These are phyloP conservation scores for Yamagishiella unicocca DNA, from an alignment of 139 green algal species.

Conservation along the genomic window DNA sequence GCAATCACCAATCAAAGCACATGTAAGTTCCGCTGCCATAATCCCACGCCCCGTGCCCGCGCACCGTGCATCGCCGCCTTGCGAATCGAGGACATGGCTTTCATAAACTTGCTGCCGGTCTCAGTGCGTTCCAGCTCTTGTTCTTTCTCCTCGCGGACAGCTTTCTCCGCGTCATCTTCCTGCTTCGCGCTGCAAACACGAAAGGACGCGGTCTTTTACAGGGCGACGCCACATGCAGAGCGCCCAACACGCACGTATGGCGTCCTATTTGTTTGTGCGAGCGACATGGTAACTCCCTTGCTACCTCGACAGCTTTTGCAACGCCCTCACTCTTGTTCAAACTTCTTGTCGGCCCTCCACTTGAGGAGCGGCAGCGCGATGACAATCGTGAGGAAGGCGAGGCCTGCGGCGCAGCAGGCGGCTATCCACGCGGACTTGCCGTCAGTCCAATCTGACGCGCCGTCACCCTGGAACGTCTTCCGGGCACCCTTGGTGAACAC, in stretches of 20 bases:
- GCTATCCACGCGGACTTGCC: constrained; percentile 64
- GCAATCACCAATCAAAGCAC: too few relatives aligned
- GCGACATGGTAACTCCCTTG: too few relatives aligned
- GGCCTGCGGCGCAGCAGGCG: constrained; percentile 48
- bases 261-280: too few relatives aligned
- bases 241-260: too few relatives aligned
- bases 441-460: constrained; percentile 13
- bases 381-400: constrained; percentile 29
- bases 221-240: too few relatives aligned
- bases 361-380: constrained; percentile 56
- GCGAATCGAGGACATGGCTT: constrained; percentile 22
- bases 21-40: too few relatives aligned
- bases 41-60: too few relatives aligned
- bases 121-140: neutral
- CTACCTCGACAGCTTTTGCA: neutral
- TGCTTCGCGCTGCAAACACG: too few relatives aligned
- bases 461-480: constrained; percentile 42
- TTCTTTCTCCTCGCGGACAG: too few relatives aligned
- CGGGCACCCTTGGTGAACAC: constrained; percentile 70
- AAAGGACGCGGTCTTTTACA: too few relatives aligned
- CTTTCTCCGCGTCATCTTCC: constrained; percentile 29
- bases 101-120: constrained; percentile 18
- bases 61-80: constrained; percentile 50
- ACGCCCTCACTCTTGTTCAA: neutral
- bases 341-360: constrained; percentile 25